Conservation (phyloP, 331 rosid species). For the Saraca asoca region DNA sequence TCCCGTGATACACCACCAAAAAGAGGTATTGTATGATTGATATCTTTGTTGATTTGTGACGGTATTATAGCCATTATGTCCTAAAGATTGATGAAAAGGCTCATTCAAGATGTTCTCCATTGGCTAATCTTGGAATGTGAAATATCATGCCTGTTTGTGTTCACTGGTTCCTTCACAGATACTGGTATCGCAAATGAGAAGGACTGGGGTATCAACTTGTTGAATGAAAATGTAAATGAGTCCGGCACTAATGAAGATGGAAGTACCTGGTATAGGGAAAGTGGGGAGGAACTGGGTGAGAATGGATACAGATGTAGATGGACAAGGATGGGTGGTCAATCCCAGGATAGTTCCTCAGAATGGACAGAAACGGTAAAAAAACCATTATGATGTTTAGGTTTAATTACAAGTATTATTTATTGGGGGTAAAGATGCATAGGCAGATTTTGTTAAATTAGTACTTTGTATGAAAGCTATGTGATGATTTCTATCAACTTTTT, state of each 20-base stretch:
- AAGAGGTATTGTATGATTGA: conserved; percentile 60
- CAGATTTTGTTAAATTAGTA: conserved; percentile 20
- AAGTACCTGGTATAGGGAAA: conserved; percentile 88
- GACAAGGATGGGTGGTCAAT: conserved; percentile 97
- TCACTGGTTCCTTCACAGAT: conserved; percentile 50
- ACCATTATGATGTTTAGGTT: conserved; percentile 16
- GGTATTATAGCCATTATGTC: background rate
- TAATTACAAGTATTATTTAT: conserved; percentile 6
- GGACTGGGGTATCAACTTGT: conserved; percentile 95
- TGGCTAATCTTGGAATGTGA: conserved; percentile 27
- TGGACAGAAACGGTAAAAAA: conserved; percentile 92
- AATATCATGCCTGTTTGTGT: conserved; percentile 32
- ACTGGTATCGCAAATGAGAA: conserved; percentile 97
- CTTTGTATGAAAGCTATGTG: conserved; percentile 30
- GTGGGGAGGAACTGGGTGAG: conserved; percentile 78
- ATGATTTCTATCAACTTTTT: conserved; percentile 13
- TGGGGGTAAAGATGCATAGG: conserved; percentile 22
- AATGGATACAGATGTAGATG: conserved; percentile 97
- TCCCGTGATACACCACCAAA: conserved; percentile 95
- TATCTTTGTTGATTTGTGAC: background rate
- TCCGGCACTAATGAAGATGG: conserved; percentile 95
- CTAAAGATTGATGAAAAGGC: conserved; percentile 2
- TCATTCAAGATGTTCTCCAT: conserved; percentile 20
- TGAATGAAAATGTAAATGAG: conserved; percentile 72
- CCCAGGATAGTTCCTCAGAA: conserved; percentile 74